Base-by-base conservation (phyloP, 2,329 filamentous ascomycete species). In the Chlorencoelia australis region DNA sequence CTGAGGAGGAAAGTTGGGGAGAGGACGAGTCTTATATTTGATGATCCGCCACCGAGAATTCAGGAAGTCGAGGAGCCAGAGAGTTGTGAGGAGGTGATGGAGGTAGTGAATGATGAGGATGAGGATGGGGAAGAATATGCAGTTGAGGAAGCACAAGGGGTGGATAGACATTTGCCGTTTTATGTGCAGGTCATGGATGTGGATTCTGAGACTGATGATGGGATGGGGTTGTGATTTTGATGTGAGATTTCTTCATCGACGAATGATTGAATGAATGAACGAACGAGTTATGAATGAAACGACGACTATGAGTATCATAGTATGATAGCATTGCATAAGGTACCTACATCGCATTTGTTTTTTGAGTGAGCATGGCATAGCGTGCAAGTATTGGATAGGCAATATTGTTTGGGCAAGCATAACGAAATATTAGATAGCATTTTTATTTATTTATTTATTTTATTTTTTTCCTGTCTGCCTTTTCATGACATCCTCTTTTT, bases 11-110 rank as follows among this genome's bases (percentile, higher is more conserved):
- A 55, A 33, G 45, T 45, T n/a, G 51, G 46, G 2, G 50, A 57
- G 21, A 33, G 54, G 26, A 38, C 40, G 14, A 56, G 54, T 38
- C 36, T 58, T 9, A 48, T 54, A 9, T 57, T 57, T 39, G 55
- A 58, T 30, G 55, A 57, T 38, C 54, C 53, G 2, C 54, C 55
- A 1, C 47, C 52, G 17, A 41, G 52, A 21, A 58, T 58, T 33
- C 48, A 51, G 4, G 55, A 58, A 39, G 45, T 50, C 31, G 53
- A 56, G 14, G 54, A 57, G 34, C 52, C 54, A 7, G 54, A 55
- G 15, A 51, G 47, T 21, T 52, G 49, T 21, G 54, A 55, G 35
- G 54, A 56, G 32, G 31, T 52, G 7, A 32, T 55, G 2, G 50
- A 51, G 10, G 37, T 51, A n/a, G 24, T 30, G 3, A 46, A 49